Evolutionary conservation across 1,284 basidiomycete species (phyloP).

Genomic region (Clitocybe nebularis): DNA sequence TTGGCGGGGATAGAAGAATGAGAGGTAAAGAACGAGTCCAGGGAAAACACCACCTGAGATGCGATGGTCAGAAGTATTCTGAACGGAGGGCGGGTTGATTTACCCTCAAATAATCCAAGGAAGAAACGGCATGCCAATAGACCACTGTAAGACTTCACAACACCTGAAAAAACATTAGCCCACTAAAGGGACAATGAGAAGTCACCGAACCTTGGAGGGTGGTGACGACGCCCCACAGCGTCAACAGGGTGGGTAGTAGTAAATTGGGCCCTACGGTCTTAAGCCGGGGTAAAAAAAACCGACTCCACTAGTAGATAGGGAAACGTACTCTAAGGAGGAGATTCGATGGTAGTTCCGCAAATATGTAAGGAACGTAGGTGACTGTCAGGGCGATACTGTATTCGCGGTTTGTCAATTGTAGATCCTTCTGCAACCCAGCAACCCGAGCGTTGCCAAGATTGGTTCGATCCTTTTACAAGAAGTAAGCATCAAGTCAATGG

Average conservation of each 20-base stretch:
- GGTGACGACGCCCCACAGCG: conserved; percentile 53
- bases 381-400: conserved; percentile 51
- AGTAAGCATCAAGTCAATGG: background rate
- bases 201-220: conserved; percentile 43
- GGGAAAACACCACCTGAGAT: conserved; percentile 52
- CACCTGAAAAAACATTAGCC: conserved; percentile 32
- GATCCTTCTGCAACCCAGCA: conserved; percentile 50
- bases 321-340: conserved; percentile 47
- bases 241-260: conserved; percentile 52
- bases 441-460: conserved; percentile 58
- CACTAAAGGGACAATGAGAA: background rate
- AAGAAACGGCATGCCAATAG: conserved; percentile 61
- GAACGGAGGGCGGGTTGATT: conserved; percentile 1
- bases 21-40: conserved; percentile 54
- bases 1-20: conserved; percentile 53
- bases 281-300: background rate
- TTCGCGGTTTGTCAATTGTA: conserved; percentile 44
- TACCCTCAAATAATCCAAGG: conserved; percentile 59
- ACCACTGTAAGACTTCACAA: conserved; percentile 47
- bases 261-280: conserved; percentile 46
- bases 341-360: conserved; percentile 56
- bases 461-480: conserved; percentile 32
- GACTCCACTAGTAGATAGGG: background rate
- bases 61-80: background rate
- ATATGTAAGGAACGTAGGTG: conserved; percentile 54